Evolutionary conservation across 2,329 filamentous ascomycete genomes (phyloP).

Genomic region (Exophiala mesophila): DNA sequence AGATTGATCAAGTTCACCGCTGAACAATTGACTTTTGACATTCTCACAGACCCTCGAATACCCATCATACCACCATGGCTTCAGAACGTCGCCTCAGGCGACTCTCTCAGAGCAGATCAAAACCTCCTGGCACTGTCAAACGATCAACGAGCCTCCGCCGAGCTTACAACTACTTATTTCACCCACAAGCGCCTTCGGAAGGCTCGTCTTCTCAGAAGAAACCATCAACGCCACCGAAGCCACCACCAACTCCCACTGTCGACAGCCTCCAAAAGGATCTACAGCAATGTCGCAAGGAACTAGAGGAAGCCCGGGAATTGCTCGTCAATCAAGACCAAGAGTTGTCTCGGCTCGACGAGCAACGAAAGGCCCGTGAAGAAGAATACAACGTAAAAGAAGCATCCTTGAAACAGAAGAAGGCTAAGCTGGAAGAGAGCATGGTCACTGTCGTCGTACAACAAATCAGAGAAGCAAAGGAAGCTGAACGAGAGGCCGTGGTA

Average conservation of each 20-base stretch:
- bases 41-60: neutral
- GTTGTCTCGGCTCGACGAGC: conserved; percentile 18
- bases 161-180: conserved; percentile 23
- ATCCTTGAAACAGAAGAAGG: conserved; percentile 15
- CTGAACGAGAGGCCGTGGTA: conserved; percentile 17
- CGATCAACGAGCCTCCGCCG: conserved; percentile 19
- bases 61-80: conserved; percentile 13
- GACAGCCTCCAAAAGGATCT: conserved; percentile 16
- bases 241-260: conserved; percentile 2
- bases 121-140: conserved; percentile 13
- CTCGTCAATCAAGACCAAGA: conserved; percentile 20
- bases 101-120: conserved; percentile 16
- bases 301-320: conserved; percentile 19
- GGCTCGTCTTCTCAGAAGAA: conserved; percentile 5
- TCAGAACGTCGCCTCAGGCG: conserved; percentile 19
- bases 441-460: conserved; percentile 21
- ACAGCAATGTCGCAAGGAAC: conserved; percentile 22
- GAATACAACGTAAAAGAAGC: conserved; percentile 22
- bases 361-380: conserved; percentile 30
- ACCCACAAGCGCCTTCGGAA: conserved; percentile 7
- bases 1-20: conserved; percentile 1
- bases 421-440: conserved; percentile 22
- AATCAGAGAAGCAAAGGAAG: conserved; percentile 21
- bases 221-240: neutral
- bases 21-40: conserved; percentile 2